These are phyloP conservation scores for Talaromyces sp. DNA, from an alignment of 2,329 filamentous ascomycete species.

Conservation along the genomic window DNA sequence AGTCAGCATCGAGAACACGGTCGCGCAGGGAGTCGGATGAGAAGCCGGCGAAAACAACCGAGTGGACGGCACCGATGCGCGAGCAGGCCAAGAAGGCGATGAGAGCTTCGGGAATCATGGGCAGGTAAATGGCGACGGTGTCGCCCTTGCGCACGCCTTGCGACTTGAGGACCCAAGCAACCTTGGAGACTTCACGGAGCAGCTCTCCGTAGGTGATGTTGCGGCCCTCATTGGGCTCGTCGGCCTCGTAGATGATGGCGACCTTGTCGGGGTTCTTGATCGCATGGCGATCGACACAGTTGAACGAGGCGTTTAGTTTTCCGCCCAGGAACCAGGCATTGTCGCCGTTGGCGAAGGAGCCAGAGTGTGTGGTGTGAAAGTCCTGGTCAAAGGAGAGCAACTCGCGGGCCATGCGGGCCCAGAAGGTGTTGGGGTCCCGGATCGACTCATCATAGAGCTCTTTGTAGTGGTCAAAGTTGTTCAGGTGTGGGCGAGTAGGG, in stretches of 20 bases:
- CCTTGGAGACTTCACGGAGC: constrained; percentile 81
- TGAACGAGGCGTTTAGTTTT: constrained; percentile 90
- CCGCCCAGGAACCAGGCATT: constrained; percentile 94
- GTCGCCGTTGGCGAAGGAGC: constrained; percentile 73
- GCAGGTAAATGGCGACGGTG: constrained; percentile 93
- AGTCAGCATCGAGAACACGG: constrained; percentile 84
- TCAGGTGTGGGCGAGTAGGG: constrained; percentile 55
- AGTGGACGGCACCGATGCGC: constrained; percentile 93
- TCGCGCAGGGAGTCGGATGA: constrained; percentile 93
- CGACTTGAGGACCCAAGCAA: constrained; percentile 82
- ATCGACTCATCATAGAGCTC: constrained; percentile 77
- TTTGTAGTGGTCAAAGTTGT: constrained; percentile 58
- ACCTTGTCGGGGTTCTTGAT: constrained; percentile 87
- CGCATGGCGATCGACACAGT: constrained; percentile 96
- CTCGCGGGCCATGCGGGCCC: constrained; percentile 79
- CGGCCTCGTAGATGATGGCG: constrained; percentile 97
- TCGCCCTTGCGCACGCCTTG: constrained; percentile 97
- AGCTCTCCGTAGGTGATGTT: constrained; percentile 91
- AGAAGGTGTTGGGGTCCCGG: constrained; percentile 81
- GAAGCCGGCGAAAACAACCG: constrained; percentile 96
- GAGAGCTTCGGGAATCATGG: constrained; percentile 96
- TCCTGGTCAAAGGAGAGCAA: constrained; percentile 85
- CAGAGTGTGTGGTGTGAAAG: constrained; percentile 81
- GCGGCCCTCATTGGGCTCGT: constrained; percentile 81
- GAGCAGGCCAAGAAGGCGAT: constrained; percentile 85